phyloP scores from a whole-genome alignment of 495 filamentous ascomycete genomes.

The Penicillium egyptiacum region DNA sequence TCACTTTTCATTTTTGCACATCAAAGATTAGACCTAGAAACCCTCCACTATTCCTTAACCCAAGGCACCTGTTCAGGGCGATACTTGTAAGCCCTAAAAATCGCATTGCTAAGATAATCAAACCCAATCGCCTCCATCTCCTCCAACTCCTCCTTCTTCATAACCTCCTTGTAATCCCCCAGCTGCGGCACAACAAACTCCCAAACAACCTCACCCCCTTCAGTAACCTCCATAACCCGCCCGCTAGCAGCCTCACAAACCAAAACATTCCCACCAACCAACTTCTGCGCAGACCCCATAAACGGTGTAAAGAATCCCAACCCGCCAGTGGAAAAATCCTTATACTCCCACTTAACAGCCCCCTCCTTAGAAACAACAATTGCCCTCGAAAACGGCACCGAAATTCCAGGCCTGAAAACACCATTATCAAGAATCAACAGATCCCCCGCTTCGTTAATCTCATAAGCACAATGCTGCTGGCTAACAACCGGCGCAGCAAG shows the following conservation, averaged over 20 bases:
- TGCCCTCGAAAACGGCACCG: conserved; percentile 43
- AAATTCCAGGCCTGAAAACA: conserved; percentile 39
- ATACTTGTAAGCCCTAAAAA: conserved; percentile 30
- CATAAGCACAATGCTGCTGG: conserved; percentile 47
- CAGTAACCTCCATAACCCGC: conserved; percentile 53
- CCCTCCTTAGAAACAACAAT: conserved; percentile 39
- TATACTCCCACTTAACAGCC: conserved; percentile 46
- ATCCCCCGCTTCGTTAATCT: conserved; percentile 37
- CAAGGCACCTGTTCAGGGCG: conserved; percentile 21
- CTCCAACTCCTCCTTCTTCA: conserved; percentile 12
- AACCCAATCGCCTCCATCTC: conserved; percentile 26
- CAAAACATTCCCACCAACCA: conserved; percentile 42
- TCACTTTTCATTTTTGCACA: neutral
- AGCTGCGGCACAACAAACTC: conserved; percentile 28
- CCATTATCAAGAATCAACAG: conserved; percentile 53
- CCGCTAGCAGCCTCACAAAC: conserved; percentile 49
- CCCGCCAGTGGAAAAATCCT: conserved; percentile 38
- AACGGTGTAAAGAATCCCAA: conserved; percentile 51
- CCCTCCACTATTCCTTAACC: conserved; percentile 13
- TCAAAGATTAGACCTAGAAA: too few relatives aligned
- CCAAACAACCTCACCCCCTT: conserved; percentile 31
- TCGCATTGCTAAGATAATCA: conserved; percentile 23
- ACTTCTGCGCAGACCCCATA: conserved; percentile 48
- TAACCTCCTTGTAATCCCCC: conserved; percentile 18
- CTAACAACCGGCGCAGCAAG: conserved; percentile 39